Base-by-base conservation (phyloP, 768 basidiomycete species). In the Amanita fuliginea region DNA sequence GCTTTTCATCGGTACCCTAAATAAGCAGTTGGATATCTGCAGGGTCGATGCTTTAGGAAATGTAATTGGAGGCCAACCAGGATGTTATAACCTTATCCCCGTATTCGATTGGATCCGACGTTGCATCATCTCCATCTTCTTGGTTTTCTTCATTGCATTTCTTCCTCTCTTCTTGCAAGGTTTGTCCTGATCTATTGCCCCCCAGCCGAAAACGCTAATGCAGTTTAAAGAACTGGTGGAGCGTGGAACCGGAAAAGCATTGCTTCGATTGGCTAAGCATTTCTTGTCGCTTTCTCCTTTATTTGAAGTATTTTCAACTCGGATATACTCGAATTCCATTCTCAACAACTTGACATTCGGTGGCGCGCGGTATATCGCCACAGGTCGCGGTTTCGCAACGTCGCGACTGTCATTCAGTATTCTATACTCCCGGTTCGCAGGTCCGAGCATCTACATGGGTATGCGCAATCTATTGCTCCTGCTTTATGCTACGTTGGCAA, bases 401-500 rank as follows among this genome's bases (percentile, higher is more conserved):
- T 94, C 89, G 34, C 83, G 96, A 30, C 88, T 97, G 54, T 90
- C 83, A 24, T 99, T 99, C 76, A 84, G 83, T 59, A 95, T 97
- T 59, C 78, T 98, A 22, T 99, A 97, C 68, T 97, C 96, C 16
- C 86, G 96, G 47, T 99, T 99, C 68, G 96, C 96, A 39, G 96
- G 96, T 14, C 95, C 96, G n/a, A 94, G 91, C 59, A 97, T 99
- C 64, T 99, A 99, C 73, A 81, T 97, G 76, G 95, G 95, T 55
- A 90, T 98, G 83, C 78, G 96, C 55, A 95, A 94, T 55, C 72
- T 97, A 18, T 70, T 97, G 22, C 62, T 98, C 51, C 73, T 99
- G 57, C 81, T 96, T 48, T 99, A 95, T 62, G 81, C 84, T 57
- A 90, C 93, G 40, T 74, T 98, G 71, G 70, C 90, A 19, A 77